Base-by-base conservation (phyloP, 2,329 filamentous ascomycete species). In the Aspergillus flavus region DNA sequence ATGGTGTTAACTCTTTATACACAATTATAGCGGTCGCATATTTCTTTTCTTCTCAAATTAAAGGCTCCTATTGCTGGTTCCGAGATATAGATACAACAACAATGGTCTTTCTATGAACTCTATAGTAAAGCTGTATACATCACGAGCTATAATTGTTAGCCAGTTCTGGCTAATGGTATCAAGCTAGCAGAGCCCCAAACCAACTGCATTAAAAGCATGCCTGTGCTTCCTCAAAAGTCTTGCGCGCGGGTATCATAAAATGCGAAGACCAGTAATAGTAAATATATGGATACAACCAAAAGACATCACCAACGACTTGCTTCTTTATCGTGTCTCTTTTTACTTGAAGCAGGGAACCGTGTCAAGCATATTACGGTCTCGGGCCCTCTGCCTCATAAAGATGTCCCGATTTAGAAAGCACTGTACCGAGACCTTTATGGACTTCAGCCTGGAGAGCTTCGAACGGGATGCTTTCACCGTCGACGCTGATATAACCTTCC, bases 391-490 rank as follows among this genome's bases (percentile, higher is more conserved):
- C 84, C 74, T 96, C 93, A 75, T 93, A 97, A 61, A 85, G 79
- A 64, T 88, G 83, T 3, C 86, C 91, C 32, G 83, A 87, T 78
- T 90, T 92, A 57, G 92, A 92, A 66, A 98, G 81, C n/a, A 94
- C 91, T 4, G 91, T 92, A 1, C 92, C 95, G 28, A 99, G 82
- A 0, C 90, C 91, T 58, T 83, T 86, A 76, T 97, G 93, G 7
- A 97, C 85, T 79, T 99, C 95, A 2, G 89, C 92, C 81, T 99
- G 95, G 75, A 97, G 96, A 0, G 92, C 91, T 70, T 90, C 90
- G 75, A 96, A 98, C 0, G 93, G 91, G 3, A 96, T 84, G 59
- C 86, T 85, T 79, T 99, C 95, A 43, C 95, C 95, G 73, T 98
- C 95, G 68, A 99, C 93, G 75, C 93, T 96, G 75, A 99, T 96